Base-by-base conservation (phyloP, 192 early-diverging fungal genomes). In the Linderina pennispora region DNA sequence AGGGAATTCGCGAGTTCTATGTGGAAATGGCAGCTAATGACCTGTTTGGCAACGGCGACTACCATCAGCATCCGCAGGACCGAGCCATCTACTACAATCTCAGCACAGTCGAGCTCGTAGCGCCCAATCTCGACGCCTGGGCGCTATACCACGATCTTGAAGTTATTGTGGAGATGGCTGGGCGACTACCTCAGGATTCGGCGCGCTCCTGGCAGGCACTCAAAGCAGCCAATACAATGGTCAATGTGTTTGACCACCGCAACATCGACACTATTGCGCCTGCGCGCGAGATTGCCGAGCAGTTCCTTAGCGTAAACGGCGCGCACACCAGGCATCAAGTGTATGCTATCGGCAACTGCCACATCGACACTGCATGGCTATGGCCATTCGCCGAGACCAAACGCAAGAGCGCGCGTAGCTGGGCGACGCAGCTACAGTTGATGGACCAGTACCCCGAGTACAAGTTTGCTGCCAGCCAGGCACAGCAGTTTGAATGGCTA, bases 351-450 rank as follows among this genome's bases (percentile, higher is more conserved):
- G 95, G 95, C 15, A 85, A 98, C 71, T 95, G 91, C 61, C 88
- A 92, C 40, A 92, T 81, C 36, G 81, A 84, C 58, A 85, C 85
- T 1, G 90, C 94, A 8, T 96, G 94, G 92, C 65, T 94, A 13
- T 96, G 91, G 95, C 91, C 95, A 2, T 98, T 81, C 61, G 92
- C 80, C 34, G 95, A 98, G 62, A 98, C 95, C 15, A 94, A 90
- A 55, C 78, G 95, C 51, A 98, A 98, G 63, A 74, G 79, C 3
- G 87, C 85, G 9, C 67, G 89, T 34, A 86, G 81, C 52, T 90
- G 88, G 87, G 73, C 83, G 10, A 81, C 83, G 2, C 87, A 90
- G 57, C 54, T 90, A 11, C 51, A 71, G 18, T 55, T 95, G 11
- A 87, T 98, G 77, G 91, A 96, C 24, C 48, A 72, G n/a, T 91